Evolutionary conservation across 1,284 basidiomycete species (phyloP).

Genomic region (Ustilago shanxiensis): DNA sequence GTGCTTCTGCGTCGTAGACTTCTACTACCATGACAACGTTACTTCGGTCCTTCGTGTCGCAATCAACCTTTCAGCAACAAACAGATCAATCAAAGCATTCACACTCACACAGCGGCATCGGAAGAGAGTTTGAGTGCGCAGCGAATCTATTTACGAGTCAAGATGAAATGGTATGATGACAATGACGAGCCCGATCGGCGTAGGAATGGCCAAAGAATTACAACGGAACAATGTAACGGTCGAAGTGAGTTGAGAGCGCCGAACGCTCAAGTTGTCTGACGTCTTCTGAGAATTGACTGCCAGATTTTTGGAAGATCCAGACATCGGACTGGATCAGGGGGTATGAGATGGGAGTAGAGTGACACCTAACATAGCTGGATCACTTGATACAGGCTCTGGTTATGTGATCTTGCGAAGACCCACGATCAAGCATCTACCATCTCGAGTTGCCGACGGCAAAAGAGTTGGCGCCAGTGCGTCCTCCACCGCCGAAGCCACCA

Average conservation of each 20-base stretch:
- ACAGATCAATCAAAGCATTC: background rate
- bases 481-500: slow-evolving; percentile 51
- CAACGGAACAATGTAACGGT: background rate
- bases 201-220: slow-evolving; percentile 11
- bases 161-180: slow-evolving; percentile 9
- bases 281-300: background rate
- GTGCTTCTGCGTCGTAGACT: too few relatives aligned
- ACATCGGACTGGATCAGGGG: background rate
- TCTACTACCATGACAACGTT: too few relatives aligned
- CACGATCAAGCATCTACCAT: slow-evolving; percentile 41
- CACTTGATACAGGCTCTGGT: background rate
- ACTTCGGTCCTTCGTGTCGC: too few relatives aligned
- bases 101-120: background rate
- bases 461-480: slow-evolving; percentile 64
- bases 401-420: background rate
- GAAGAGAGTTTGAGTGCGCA: background rate
- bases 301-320: background rate
- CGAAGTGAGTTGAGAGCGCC: background rate
- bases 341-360: background rate
- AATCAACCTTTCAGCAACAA: background rate
- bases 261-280: background rate
- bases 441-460: slow-evolving; percentile 58
- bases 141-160: slow-evolving; percentile 16
- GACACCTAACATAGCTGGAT: background rate
- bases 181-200: slow-evolving; percentile 8